These are phyloP conservation scores for Clitopilus hobsonii DNA, from an alignment of 768 basidiomycete species.

Conservation along the genomic window DNA sequence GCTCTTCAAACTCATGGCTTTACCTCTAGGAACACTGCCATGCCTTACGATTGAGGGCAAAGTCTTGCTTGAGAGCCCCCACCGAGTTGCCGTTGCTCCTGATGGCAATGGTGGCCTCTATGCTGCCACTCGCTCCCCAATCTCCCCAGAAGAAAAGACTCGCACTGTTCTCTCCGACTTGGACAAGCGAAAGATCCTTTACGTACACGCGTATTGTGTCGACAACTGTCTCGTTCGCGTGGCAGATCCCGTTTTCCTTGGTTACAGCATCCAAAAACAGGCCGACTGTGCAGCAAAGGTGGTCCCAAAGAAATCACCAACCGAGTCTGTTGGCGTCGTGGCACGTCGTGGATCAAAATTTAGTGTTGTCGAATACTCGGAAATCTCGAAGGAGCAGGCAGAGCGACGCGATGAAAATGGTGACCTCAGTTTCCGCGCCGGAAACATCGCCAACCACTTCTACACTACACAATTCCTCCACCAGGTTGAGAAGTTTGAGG, in stretches of 20 bases:
- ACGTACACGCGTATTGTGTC: slow-evolving; percentile 94
- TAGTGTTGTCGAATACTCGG: slow-evolving; percentile 96
- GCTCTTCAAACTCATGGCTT: slow-evolving; percentile 4
- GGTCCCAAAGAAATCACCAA: slow-evolving; percentile 81
- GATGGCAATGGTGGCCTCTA: slow-evolving; percentile 98
- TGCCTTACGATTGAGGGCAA: slow-evolving; percentile 94
- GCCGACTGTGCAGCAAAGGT: slow-evolving; percentile 96
- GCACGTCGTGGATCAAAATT: slow-evolving; percentile 79
- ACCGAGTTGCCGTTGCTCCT: slow-evolving; percentile 88
- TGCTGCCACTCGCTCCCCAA: slow-evolving; percentile 80
- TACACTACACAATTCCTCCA: slow-evolving; percentile 87
- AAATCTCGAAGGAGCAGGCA: slow-evolving; percentile 86
- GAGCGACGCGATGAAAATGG: slow-evolving; percentile 69
- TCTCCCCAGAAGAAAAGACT: slow-evolving; percentile 53
- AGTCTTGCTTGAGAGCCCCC: slow-evolving; percentile 77
- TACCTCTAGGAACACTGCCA: slow-evolving; percentile 77
- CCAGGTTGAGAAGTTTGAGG: slow-evolving; percentile 74
- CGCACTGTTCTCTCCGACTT: slow-evolving; percentile 85
- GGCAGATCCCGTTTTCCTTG: slow-evolving; percentile 95
- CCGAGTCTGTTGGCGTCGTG: slow-evolving; percentile 94
- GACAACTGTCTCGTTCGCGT: slow-evolving; percentile 98
- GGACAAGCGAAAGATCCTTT: slow-evolving; percentile 66
- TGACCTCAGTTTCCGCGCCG: slow-evolving; percentile 87
- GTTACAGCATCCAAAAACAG: slow-evolving; percentile 85
- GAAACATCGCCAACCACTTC: slow-evolving; percentile 98